Percentiles rank a stretch among this genome's conserved stretches.
These are phyloP conservation scores for Penicillium sp. DNA, from an alignment of 2,329 filamentous ascomycete genomes.

Conservation along the genomic window DNA sequence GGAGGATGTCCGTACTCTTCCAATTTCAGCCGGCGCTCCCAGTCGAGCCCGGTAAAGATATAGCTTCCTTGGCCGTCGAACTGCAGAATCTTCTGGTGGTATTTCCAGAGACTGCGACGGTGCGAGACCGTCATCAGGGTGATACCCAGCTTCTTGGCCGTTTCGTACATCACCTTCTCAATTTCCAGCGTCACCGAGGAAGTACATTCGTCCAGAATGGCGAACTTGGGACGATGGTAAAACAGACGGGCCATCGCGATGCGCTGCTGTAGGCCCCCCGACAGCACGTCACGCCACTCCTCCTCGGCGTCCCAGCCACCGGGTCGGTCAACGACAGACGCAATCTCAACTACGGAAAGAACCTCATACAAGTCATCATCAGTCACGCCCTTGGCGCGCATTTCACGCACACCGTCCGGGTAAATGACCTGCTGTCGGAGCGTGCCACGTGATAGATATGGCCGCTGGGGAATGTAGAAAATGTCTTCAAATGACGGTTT, in stretches of 20 bases:
- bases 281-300: slow-evolving; percentile 93
- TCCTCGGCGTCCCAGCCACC: slow-evolving; percentile 89
- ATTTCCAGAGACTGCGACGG: slow-evolving; percentile 88
- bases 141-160: slow-evolving; percentile 83
- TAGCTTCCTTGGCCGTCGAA: slow-evolving; percentile 93
- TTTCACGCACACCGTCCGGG: slow-evolving; percentile 80
- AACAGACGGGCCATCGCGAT: slow-evolving; percentile 95
- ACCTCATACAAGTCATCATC: slow-evolving; percentile 76
- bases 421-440: slow-evolving; percentile 98
- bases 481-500: slow-evolving; percentile 91
- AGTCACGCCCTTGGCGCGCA: slow-evolving; percentile 76
- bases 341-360: slow-evolving; percentile 74
- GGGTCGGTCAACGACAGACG: slow-evolving; percentile 72
- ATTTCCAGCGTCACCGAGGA: slow-evolving; percentile 91
- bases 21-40: slow-evolving; percentile 73
- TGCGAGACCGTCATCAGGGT: slow-evolving; percentile 97
- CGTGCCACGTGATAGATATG: slow-evolving; percentile 84
- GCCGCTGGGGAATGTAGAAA: slow-evolving; percentile 96
- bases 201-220: slow-evolving; percentile 96
- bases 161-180: slow-evolving; percentile 95
- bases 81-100: slow-evolving; percentile 89
- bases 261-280: slow-evolving; percentile 87
- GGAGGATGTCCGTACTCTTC: slow-evolving; percentile 63
- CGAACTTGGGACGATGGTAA: slow-evolving; percentile 88
- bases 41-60: slow-evolving; percentile 84